Percentiles rank a stretch among this genome's conserved stretches.
These are phyloP conservation scores for Ophiosphaerella korrae DNA, from an alignment of 2,329 filamentous ascomycete genomes.

Conservation along the genomic window DNA sequence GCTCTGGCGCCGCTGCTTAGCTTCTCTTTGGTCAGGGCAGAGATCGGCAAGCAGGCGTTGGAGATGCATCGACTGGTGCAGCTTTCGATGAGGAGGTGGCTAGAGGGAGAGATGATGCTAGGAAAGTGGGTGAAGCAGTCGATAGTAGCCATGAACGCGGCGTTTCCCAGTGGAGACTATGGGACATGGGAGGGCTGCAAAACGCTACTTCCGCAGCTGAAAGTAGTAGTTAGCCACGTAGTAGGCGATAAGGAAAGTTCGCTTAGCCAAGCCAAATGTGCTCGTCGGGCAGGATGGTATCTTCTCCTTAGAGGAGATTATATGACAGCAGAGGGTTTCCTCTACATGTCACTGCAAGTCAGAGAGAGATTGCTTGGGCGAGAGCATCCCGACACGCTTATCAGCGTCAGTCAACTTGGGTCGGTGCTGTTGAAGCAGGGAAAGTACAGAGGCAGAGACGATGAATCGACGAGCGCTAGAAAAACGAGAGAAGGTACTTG, in stretches of 20 bases:
- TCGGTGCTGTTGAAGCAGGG: constrained; percentile 2
- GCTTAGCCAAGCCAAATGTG: constrained; percentile 5
- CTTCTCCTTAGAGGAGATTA: constrained; percentile 9
- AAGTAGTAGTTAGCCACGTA: constrained; percentile 4
- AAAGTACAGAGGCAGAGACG: constrained; percentile 8
- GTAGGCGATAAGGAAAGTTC: constrained; percentile 6
- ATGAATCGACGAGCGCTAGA: constrained; percentile 6
- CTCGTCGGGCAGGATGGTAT: constrained; percentile 11
- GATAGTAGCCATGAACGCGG: constrained; percentile 4
- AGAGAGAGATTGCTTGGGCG: constrained; percentile 9
- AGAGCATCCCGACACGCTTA: constrained; percentile 11
- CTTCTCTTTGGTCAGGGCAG: constrained; percentile 15
- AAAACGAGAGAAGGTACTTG: constrained; percentile 2
- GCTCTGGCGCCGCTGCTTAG: constrained; percentile 13
- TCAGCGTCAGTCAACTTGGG: constrained; percentile 5
- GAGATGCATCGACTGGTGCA: constrained; percentile 20
- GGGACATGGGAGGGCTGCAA: constrained; percentile 9
- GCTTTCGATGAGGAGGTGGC: constrained; percentile 16
- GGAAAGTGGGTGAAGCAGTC: constrained; percentile 10
- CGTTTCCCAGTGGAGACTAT: constrained; percentile 14
- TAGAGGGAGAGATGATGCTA: constrained; percentile 7
- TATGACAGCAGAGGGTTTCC: constrained; percentile 7
- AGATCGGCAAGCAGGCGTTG: constrained; percentile 9
- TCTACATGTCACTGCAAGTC: constrained; percentile 4
- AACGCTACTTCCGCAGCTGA: constrained; percentile 10